Evolutionary conservation across 2,329 filamentous ascomycete genomes (phyloP).

Genomic region (Fusarium dimerum): DNA sequence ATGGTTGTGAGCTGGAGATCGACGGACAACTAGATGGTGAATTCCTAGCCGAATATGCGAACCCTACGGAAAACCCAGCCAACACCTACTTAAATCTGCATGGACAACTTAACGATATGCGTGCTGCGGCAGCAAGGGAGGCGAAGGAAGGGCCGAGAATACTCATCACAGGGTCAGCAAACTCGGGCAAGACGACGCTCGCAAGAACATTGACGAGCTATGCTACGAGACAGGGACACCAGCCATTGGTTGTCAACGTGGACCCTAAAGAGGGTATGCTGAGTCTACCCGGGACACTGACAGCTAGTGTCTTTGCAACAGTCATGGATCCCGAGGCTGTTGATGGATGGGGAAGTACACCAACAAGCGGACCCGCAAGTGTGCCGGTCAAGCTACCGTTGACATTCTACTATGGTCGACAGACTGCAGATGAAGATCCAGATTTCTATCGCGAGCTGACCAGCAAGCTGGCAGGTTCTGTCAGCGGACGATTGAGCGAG

Average conservation of each 20-base stretch:
- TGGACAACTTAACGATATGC: slow-evolving; percentile 75
- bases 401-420: slow-evolving; percentile 83
- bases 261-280: slow-evolving; percentile 81
- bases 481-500: slow-evolving; percentile 74
- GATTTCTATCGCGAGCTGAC: slow-evolving; percentile 73
- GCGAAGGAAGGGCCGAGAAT: slow-evolving; percentile 71
- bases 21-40: slow-evolving; percentile 58
- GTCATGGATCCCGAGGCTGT: slow-evolving; percentile 80
- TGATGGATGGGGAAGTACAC: slow-evolving; percentile 85
- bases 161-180: slow-evolving; percentile 76
- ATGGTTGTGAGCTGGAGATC: slow-evolving; percentile 84
- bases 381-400: slow-evolving; percentile 91
- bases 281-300: slow-evolving; percentile 77
- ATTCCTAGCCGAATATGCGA: slow-evolving; percentile 61
- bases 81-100: slow-evolving; percentile 82
- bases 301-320: slow-evolving; percentile 82
- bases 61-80: slow-evolving; percentile 78
- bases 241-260: slow-evolving; percentile 81
- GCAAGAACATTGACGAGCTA: slow-evolving; percentile 78
- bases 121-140: slow-evolving; percentile 58
- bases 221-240: slow-evolving; percentile 70
- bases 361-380: slow-evolving; percentile 84
- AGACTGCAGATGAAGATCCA: slow-evolving; percentile 70
- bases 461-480: slow-evolving; percentile 75
- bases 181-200: slow-evolving; percentile 81